Conservation (phyloP, 1,284 basidiomycete genomes). For the Anthracocystis setariae region DNA sequence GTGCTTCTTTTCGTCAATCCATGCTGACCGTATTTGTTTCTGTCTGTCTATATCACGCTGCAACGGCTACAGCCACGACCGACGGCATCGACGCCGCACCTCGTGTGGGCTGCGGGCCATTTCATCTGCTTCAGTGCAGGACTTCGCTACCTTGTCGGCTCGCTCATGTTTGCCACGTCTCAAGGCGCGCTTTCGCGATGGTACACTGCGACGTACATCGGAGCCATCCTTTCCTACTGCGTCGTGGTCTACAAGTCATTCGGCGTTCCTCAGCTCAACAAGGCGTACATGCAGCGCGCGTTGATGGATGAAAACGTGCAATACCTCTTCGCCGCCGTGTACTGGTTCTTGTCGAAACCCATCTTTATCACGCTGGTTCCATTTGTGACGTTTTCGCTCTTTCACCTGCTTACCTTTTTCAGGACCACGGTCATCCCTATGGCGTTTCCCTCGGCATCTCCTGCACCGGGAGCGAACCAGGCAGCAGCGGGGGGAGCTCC, state of each 20-base stretch:
- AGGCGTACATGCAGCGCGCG: conserved; percentile 66
- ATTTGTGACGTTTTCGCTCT: conserved; percentile 67
- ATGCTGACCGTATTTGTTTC: conserved; percentile 5
- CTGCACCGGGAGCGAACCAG: conserved; percentile 29
- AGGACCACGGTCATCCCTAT: conserved; percentile 61
- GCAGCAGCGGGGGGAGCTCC: conserved; percentile 30
- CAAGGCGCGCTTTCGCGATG: conserved; percentile 56
- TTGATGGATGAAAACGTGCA: conserved; percentile 68
- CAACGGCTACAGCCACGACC: conserved; percentile 39
- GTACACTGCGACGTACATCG: conserved; percentile 64
- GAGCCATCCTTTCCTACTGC: conserved; percentile 67
- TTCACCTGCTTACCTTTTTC: conserved; percentile 65
- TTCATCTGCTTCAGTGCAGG: conserved; percentile 66
- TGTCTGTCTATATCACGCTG: background rate
- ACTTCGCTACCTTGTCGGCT: conserved; percentile 60
- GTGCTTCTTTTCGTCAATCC: background rate
- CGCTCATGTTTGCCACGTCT: conserved; percentile 50
- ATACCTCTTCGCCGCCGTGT: conserved; percentile 66
- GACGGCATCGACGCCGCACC: conserved; percentile 64
- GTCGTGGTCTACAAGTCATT: conserved; percentile 68
- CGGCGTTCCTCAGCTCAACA: conserved; percentile 64
- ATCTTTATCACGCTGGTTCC: conserved; percentile 67
- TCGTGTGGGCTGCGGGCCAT: conserved; percentile 67
- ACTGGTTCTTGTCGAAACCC: conserved; percentile 67
- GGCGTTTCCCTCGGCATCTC: conserved; percentile 46